These are phyloP conservation scores for Singerocomus inundabilis DNA, from an alignment of 1,284 basidiomycete genomes.

Conservation along the genomic window DNA sequence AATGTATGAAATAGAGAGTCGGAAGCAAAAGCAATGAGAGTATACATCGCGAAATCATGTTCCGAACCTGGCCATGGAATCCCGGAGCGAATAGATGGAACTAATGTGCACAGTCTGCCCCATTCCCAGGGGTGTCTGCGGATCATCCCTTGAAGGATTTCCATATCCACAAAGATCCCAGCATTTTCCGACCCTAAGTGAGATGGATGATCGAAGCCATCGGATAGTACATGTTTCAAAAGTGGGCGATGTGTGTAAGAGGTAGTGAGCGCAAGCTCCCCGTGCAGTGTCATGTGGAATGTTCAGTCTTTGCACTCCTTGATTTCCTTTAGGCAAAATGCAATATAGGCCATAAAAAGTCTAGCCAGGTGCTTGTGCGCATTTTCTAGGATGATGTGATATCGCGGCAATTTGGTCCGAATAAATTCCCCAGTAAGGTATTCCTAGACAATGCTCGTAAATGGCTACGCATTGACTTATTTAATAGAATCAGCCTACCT, in stretches of 20 bases:
- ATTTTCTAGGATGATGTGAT: slow-evolving; percentile 5
- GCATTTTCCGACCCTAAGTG: not conserved
- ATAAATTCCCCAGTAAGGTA: slow-evolving; percentile 13
- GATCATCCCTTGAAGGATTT: not conserved
- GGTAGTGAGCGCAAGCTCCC: not conserved
- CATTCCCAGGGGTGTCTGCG: not conserved
- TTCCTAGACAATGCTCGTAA: slow-evolving; percentile 1
- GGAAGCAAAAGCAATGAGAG: slow-evolving; percentile 8
- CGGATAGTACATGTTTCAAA: slow-evolving; percentile 3
- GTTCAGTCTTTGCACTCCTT: not conserved
- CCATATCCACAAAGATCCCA: not conserved
- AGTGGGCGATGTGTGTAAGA: not conserved
- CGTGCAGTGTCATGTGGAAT: not conserved
- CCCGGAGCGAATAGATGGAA: not conserved
- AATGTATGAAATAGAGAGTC: not conserved
- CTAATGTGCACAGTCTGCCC: slow-evolving; percentile 1
- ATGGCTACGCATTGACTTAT: too few species aligned
- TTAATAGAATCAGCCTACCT: not conserved
- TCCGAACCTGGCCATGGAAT: not conserved
- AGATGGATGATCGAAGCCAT: slow-evolving; percentile 11
- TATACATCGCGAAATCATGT: slow-evolving; percentile 8
- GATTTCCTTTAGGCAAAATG: slow-evolving; percentile 5
- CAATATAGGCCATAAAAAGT: slow-evolving; percentile 9
- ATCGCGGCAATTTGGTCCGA: not conserved
- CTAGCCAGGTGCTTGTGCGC: slow-evolving; percentile 6